These are phyloP conservation scores for Tranzscheliella williamsii DNA, from an alignment of 1,284 basidiomycete species.

Conservation along the genomic window DNA sequence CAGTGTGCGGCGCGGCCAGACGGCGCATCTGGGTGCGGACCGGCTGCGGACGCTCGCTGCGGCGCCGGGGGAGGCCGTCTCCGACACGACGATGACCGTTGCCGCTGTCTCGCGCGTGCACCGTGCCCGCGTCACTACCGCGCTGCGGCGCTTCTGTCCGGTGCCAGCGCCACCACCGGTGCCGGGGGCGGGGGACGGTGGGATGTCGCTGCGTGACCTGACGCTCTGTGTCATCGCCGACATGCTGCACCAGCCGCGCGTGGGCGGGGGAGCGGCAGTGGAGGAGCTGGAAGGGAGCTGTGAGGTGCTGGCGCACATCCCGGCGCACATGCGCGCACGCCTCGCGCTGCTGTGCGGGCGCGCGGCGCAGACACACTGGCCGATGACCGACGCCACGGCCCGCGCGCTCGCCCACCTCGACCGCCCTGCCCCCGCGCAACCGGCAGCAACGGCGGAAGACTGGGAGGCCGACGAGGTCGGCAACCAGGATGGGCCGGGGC, in stretches of 20 bases:
- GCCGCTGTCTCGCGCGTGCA: too few species aligned
- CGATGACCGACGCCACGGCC: constrained; percentile 13
- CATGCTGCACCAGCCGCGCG: constrained; percentile 8
- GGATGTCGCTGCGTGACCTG: constrained; percentile 12
- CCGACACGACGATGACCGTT: too few species aligned
- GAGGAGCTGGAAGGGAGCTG: background rate
- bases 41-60: background rate
- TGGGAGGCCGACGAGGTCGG: background rate
- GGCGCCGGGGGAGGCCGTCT: too few species aligned
- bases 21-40: background rate
- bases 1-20: constrained; percentile 7
- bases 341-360: constrained; percentile 21
- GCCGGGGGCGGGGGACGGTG: too few species aligned
- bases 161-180: too few species aligned
- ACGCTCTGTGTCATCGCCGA: constrained; percentile 27
- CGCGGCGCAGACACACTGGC: constrained; percentile 10
- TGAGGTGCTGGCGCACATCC: constrained; percentile 21
- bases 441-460: background rate
- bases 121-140: too few species aligned
- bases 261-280: background rate
- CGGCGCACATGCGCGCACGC: constrained; percentile 14
- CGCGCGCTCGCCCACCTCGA: constrained; percentile 5
- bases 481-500: background rate
- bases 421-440: background rate
- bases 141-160: too few species aligned